These are phyloP conservation scores for Phlyctochytrium bullatum DNA, from an alignment of 192 early-diverging fungal species.

Conservation along the genomic window DNA sequence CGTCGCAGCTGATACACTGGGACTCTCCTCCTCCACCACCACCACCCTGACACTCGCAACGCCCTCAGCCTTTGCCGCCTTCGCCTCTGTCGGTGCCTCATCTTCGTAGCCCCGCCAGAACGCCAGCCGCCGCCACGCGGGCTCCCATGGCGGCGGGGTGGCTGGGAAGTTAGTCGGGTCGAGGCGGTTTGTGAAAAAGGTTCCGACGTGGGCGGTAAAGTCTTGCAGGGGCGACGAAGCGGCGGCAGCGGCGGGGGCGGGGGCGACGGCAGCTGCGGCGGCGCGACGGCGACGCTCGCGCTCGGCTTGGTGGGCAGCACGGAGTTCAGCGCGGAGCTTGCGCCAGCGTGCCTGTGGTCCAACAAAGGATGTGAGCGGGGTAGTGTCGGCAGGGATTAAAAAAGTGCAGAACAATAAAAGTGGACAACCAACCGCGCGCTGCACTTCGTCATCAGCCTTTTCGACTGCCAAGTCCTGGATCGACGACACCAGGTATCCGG, in stretches of 20 bases:
- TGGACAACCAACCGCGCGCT: no score
- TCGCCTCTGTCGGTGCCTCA: no score
- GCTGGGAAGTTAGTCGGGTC: neutral
- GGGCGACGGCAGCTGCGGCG: no score
- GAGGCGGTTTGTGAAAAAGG: conserved; percentile 1
- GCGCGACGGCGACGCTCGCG: neutral
- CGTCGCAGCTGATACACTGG: neutral
- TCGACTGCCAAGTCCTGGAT: neutral
- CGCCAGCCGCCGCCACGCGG: neutral
- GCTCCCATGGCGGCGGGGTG: neutral
- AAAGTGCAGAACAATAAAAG: no score
- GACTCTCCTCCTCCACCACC: neutral
- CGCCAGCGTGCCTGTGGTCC: neutral
- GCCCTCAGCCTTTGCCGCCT: no score
- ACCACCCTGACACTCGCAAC: no score
- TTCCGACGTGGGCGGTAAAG: neutral
- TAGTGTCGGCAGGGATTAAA: no score
- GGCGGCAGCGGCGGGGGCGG: no score
- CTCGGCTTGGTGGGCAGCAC: neutral
- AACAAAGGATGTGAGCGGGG: no score
- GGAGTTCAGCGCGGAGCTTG: neutral
- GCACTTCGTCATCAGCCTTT: neutral
- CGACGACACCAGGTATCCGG: neutral
- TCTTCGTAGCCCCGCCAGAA: neutral
- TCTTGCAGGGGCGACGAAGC: conserved; percentile 1